phyloP scores from a whole-genome alignment of 192 early-diverging fungal genomes.

The Mortierella alpina region DNA sequence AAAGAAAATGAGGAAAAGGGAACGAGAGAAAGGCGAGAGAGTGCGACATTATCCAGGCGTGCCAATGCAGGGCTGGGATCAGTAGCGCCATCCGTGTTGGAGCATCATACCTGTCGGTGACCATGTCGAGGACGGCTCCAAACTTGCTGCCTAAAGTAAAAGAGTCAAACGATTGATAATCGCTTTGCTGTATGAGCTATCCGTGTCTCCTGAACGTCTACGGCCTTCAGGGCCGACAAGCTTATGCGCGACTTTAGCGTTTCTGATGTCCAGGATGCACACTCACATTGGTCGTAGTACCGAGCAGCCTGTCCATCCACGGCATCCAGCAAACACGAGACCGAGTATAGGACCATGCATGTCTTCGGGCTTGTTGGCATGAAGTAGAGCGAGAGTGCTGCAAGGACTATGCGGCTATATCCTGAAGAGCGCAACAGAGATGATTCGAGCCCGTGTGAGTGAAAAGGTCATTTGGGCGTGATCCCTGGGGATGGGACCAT shows the following conservation, averaged over 20 bases:
- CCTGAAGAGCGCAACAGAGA: constrained; percentile 59
- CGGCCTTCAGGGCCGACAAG: no score
- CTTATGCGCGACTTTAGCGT: no score
- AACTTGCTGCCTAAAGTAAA: constrained; percentile 79
- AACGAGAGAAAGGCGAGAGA: no score
- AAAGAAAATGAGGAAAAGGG: no score
- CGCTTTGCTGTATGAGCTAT: constrained; percentile 2
- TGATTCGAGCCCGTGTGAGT: not conserved
- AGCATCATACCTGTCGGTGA: constrained; percentile 86
- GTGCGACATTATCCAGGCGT: no score
- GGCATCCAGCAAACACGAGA: constrained; percentile 94
- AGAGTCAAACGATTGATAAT: not conserved
- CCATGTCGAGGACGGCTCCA: constrained; percentile 99
- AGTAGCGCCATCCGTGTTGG: not conserved
- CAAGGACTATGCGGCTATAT: constrained; percentile 87
- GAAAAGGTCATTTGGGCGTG: not conserved
- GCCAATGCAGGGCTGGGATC: no score
- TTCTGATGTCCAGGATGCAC: not conserved
- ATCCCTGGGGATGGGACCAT: constrained; percentile 10
- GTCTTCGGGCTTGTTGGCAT: constrained; percentile 79
- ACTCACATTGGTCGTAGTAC: constrained; percentile 90
- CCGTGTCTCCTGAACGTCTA: not conserved
- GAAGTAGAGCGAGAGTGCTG: constrained; percentile 76
- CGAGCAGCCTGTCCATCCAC: constrained; percentile 96
- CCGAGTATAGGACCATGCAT: constrained; percentile 83